Evolutionary conservation across 192 early-diverging fungal species (phyloP), one percentile per base, ranked within the genome.

Genomic region (Coemansia asiatica): DNA sequence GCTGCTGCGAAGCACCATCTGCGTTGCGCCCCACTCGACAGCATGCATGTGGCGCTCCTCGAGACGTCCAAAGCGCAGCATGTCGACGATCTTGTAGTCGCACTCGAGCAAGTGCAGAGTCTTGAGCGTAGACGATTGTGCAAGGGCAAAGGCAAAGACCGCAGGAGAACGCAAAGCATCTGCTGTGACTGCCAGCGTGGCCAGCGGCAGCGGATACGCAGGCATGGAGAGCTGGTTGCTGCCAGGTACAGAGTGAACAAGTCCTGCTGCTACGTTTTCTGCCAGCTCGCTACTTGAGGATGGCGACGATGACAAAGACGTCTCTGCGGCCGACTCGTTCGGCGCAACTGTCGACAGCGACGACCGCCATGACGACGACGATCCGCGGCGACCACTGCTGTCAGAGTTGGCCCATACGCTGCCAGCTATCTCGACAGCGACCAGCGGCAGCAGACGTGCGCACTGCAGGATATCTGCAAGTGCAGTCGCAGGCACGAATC

Each of bases 401-500:
- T 62, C 65, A 46, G 64, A 13, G 28, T 72, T 67, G 8, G 71
- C 71, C 71, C 71, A 72, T 33, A 72, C 71, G 64, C 71, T 63
- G 64, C 60, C 71, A 16, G 71, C 47, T 9, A 72, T 67, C 71
- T 72, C 71, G 10, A 72, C 12, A 1, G 71, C 22, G 21, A n/a
- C 55, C 36, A 72, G 71, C 19, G 64, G 60, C 64, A 72, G 31
- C 1, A 72, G 29, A 0, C 18, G 29, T 10, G 64, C 1, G 33
- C 50, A 26, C 48, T 51, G 62, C 53, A 72, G 60, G 12, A 72
- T 67, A 8, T 72, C 71, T 21, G 59, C 60, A 59, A 72, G 65
- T 15, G 71, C 64, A 18, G 71, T 67, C 33, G 71, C 71, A 5
- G 71, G 71, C 36, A 72, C 64, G 54, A 67, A 72, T 21, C 71